Evolutionary conservation across 1,139 yeast genomes (phyloP), one percentile per base, ranked within the genome.

Genomic region (Sugiyamaella pinicola): DNA sequence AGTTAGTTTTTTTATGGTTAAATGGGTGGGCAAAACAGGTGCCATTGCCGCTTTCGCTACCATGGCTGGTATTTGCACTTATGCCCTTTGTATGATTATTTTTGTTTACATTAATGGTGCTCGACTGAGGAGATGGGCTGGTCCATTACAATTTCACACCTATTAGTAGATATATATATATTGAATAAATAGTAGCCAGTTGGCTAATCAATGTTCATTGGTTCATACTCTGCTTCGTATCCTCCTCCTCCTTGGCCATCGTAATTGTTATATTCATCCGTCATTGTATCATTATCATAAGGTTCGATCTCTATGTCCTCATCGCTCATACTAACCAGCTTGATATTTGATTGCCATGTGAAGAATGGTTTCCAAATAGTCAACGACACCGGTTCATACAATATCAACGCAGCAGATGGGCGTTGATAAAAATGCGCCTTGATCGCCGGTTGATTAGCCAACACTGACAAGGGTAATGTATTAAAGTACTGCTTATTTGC

Each of bases 381-480:
- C 12, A 48, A 38, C 26, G 50, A 52, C 29, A 47, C 21, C 1
- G 59, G 54, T 39, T 49, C 56, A 40, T 61, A 64, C 22, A 34
- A 51, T 21, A 64, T 58, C 49, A 65, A 43, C 5, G 59, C 66
- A 31, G 28, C 26, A 1, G 60, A 45, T 3, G 66, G 64, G 24
- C 53, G 45, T 41, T 61, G 60, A 35, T 57, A 59, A 41, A 51
- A 58, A 34, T 54, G 59, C 37, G 34, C 37, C 28, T 44, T 37
- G n/a, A 49, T 37, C 21, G 42, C 31, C 19, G 53, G 55, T 10
- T 47, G 40, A 10, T 50, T 44, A 12, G 13, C 41, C 28, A 53
- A 44, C 18, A 61, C 43, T 3, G 57, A 24, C 3, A 37, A 15
- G 9, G 64, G 64, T 29, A 62, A 55, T 38, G 49, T 54, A 43